A percentile compares a stretch with the other conserved stretches of the same genome.
phyloP scores from a whole-genome alignment of 2,329 filamentous ascomycete species.

The Knoxdaviesia proteae region DNA sequence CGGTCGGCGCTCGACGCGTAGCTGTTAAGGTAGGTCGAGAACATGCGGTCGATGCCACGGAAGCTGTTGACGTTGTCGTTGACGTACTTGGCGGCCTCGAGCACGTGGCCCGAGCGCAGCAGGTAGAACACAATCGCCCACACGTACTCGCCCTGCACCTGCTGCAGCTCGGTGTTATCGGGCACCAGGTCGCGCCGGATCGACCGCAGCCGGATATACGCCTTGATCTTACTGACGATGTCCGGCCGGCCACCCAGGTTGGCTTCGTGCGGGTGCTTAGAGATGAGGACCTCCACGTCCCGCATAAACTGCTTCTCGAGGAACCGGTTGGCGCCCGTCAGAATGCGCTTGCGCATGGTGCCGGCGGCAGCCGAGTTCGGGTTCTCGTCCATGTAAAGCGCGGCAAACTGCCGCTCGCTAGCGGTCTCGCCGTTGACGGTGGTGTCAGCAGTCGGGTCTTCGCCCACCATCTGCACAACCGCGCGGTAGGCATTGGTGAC shows the following conservation, averaged over 20 bases:
- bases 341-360: constrained; percentile 55
- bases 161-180: constrained; percentile 62
- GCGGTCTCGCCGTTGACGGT: constrained; percentile 41
- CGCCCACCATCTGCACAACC: constrained; percentile 57
- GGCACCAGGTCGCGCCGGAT: constrained; percentile 66
- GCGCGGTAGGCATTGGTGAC: constrained; percentile 68
- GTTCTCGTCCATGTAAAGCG: constrained; percentile 57
- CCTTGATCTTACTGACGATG: constrained; percentile 74
- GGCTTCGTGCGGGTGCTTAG: constrained; percentile 71
- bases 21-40: constrained; percentile 67
- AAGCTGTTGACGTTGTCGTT: constrained; percentile 61
- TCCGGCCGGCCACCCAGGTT: constrained; percentile 78
- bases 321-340: constrained; percentile 59
- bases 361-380: constrained; percentile 41
- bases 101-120: constrained; percentile 62
- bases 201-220: constrained; percentile 67
- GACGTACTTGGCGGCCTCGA: constrained; percentile 74
- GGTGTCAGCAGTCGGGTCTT: constrained; percentile 39
- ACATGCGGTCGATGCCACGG: constrained; percentile 75
- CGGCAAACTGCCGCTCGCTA: constrained; percentile 55
- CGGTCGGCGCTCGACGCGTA: constrained; percentile 62
- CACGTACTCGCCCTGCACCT: constrained; percentile 61
- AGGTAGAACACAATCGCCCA: constrained; percentile 94
- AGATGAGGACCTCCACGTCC: constrained; percentile 57
- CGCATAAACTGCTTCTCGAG: constrained; percentile 65